Conservation (phyloP, 345 rosid genomes). For the Brassica cretica region DNA sequence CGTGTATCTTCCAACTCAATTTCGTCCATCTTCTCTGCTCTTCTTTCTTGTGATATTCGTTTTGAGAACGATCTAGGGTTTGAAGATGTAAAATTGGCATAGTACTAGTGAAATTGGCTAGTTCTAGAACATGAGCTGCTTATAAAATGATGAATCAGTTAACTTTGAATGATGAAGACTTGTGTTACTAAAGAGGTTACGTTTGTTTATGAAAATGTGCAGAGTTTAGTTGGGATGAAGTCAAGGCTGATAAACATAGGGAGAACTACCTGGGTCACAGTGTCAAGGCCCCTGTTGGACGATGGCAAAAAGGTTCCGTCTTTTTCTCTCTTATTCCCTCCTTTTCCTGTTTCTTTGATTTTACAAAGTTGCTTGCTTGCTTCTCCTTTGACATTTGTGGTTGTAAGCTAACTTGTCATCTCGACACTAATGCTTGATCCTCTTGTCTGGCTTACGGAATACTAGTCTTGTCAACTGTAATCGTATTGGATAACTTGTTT, state of each 20-base stretch:
- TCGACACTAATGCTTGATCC: not conserved
- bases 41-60: not conserved
- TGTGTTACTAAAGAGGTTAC: not conserved
- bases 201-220: conserved; percentile 29
- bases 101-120: not conserved
- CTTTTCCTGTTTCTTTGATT: not conserved
- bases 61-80: conserved; percentile 12
- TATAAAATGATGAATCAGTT: not conserved
- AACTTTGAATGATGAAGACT: not conserved
- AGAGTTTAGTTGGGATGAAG: conserved; percentile 95
- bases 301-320: conserved; percentile 90
- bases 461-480: not conserved
- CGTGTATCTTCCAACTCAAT: not conserved
- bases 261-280: conserved; percentile 97
- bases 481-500: not conserved
- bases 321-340: not conserved
- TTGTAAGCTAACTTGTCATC: not conserved
- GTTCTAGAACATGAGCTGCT: not conserved
- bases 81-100: not conserved
- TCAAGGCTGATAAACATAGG: conserved; percentile 82
- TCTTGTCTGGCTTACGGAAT: not conserved
- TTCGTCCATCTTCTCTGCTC: not conserved
- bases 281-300: conserved; percentile 90
- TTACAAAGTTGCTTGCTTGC: not conserved
- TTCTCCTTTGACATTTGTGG: not conserved